Evolutionary conservation across 2,329 filamentous ascomycete species (phyloP), one percentile per base, ranked within the genome.

Genomic region (Nothophoma quercina): DNA sequence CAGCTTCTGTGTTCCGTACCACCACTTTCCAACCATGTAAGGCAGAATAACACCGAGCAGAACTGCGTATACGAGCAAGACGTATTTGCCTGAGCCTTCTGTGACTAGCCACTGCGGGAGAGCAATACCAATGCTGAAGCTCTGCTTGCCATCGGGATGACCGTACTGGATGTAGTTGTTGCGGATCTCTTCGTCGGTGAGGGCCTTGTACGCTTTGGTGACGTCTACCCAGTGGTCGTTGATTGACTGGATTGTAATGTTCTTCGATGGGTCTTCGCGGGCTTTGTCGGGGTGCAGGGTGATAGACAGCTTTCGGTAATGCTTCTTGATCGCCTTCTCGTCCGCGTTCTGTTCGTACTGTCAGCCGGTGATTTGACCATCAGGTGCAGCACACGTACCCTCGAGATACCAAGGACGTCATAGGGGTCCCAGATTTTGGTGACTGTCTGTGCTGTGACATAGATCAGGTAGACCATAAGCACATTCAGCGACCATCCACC

Each of bases 141-240:
- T 93, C 78, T 99, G 95, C 83, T 97, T 98, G 71, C 95, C 95
- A 73, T 99, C 95, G 6, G 95, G 95, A 75, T 99, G 92, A 49
- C 95, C 95, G 69, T 89, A 99, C 75, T 96, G 90, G 45, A 96
- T 87, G 76, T 90, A 99, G 80, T 99, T 99, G 78, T 96, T 96
- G 70, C 95, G 90, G 56, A 98, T 85, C 33, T 98, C 95, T 77
- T 99, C 96, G 71, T 99, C 95, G 4, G 96, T 99, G 40, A 99
- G 84, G 3, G 95, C 89, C 78, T 99, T 96, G 83, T 97, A 99
- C 6, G 95, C 95, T 80, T 99, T 99, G 64, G 91, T 95, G 67
- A 98, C 85, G 70, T 98, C 93, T 50, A 98, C 92, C 79, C 95
- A 99, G 73, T 88, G 83, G 55, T 93, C 83, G 76, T 95, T 99